Evolutionary conservation across 2,329 filamentous ascomycete genomes (phyloP).

Genomic region (Berkeleyomyces basicola): DNA sequence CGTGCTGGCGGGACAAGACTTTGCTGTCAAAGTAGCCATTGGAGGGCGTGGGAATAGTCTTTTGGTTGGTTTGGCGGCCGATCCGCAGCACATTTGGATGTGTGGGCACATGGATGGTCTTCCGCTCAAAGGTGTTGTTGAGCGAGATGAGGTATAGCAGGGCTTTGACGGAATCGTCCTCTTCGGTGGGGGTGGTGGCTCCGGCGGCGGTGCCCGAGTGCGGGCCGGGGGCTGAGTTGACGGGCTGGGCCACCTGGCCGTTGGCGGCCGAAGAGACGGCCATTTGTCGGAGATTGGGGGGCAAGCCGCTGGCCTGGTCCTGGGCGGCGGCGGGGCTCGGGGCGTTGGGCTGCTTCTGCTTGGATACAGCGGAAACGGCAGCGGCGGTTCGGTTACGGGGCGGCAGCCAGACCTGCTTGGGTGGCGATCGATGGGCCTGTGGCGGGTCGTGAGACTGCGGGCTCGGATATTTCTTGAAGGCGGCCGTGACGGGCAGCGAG

Average conservation of each 20-base stretch:
- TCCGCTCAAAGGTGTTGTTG: constrained; percentile 93
- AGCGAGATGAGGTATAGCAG: constrained; percentile 76
- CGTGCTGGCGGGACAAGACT: constrained; percentile 87
- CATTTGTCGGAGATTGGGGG: constrained; percentile 7
- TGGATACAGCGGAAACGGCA: constrained; percentile 1
- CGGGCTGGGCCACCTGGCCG: constrained; percentile 21
- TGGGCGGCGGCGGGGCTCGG: background rate
- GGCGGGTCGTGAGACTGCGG: background rate
- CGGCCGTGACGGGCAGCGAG: constrained; percentile 7
- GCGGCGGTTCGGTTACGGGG: background rate
- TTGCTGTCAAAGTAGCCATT: constrained; percentile 99
- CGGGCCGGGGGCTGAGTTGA: constrained; percentile 24
- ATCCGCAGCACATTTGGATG: constrained; percentile 89
- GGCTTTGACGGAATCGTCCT: constrained; percentile 48
- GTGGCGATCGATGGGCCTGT: background rate
- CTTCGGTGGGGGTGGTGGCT: constrained; percentile 38
- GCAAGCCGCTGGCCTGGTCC: background rate
- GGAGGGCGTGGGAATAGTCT: constrained; percentile 73
- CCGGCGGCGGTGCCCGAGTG: constrained; percentile 30
- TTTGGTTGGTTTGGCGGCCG: constrained; percentile 91
- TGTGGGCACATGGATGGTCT: constrained; percentile 86
- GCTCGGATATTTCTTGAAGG: constrained; percentile 6
- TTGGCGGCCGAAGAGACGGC: background rate
- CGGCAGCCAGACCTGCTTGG: constrained; percentile 7
- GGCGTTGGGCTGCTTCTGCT: background rate